Percentiles rank a stretch among this genome's conserved stretches.
phyloP scores from a whole-genome alignment of 2,329 filamentous ascomycete genomes.

The Sclerotinia spermophila region DNA sequence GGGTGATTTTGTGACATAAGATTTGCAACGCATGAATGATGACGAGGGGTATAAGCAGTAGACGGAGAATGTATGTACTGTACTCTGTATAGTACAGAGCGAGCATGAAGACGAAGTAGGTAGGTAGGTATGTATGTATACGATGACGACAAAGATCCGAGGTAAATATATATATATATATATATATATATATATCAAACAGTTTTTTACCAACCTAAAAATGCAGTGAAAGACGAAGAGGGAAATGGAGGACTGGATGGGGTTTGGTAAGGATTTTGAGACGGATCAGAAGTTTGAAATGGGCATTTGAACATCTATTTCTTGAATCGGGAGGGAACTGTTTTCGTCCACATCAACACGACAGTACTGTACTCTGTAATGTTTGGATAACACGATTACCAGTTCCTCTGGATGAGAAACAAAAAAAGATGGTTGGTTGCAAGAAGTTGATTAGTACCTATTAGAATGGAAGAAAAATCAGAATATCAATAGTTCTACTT shows the following conservation, averaged over 20 bases:
- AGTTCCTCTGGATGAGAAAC: background rate
- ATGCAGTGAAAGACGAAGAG: constrained; percentile 13
- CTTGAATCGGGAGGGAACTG: background rate
- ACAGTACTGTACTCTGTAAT: background rate
- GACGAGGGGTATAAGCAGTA: background rate
- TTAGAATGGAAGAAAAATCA: background rate
- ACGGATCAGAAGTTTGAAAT: background rate
- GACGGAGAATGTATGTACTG: background rate
- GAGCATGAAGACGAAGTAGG: background rate
- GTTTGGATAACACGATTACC: background rate
- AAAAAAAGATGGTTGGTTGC: background rate
- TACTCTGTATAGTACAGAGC: too few species aligned
- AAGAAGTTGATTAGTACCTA: background rate
- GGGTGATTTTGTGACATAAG: background rate
- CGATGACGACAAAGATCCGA: background rate
- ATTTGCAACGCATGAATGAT: background rate
- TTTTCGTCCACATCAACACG: background rate
- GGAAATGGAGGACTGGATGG: background rate
- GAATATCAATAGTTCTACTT: background rate
- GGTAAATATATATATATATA: background rate
- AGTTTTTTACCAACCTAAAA: background rate
- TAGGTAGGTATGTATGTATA: constrained; percentile 1
- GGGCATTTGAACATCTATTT: background rate
- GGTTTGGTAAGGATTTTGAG: background rate
- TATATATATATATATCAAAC: too few species aligned